Conservation (phyloP, 2,329 filamentous ascomycete genomes). For the Berkeleyomyces rouxiae region DNA sequence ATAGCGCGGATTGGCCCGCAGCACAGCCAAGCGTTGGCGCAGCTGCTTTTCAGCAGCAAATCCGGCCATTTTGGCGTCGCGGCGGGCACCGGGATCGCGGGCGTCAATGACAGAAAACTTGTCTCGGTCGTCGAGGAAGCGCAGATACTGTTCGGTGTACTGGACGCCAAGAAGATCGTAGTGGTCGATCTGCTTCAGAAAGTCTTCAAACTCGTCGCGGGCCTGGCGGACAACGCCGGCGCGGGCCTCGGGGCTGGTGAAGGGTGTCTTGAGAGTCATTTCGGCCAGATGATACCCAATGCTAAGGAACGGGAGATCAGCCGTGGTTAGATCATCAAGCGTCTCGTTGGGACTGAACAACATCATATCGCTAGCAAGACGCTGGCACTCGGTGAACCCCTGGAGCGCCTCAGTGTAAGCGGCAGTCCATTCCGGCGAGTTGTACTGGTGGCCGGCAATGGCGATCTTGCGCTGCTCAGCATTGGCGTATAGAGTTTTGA, state of each 20-base stretch:
- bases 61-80: slow-evolving; percentile 71
- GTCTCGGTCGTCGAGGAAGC: slow-evolving; percentile 55
- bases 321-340: slow-evolving; percentile 70
- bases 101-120: slow-evolving; percentile 56
- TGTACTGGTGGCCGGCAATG: slow-evolving; percentile 49
- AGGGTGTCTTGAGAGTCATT: slow-evolving; percentile 51
- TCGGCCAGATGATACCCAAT: slow-evolving; percentile 67
- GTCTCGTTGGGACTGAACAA: slow-evolving; percentile 86
- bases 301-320: slow-evolving; percentile 72
- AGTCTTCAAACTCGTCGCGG: slow-evolving; percentile 58
- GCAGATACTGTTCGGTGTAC: slow-evolving; percentile 53
- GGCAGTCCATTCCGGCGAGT: slow-evolving; percentile 47
- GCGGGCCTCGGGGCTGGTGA: slow-evolving; percentile 37
- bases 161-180: slow-evolving; percentile 54
- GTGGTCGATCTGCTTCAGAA: slow-evolving; percentile 57
- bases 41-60: slow-evolving; percentile 77
- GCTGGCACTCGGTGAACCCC: slow-evolving; percentile 56
- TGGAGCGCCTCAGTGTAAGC: slow-evolving; percentile 50
- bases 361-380: slow-evolving; percentile 51
- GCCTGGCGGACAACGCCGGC: slow-evolving; percentile 45
- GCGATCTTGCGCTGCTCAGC: slow-evolving; percentile 35
- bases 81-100: slow-evolving; percentile 44
- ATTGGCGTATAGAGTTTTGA: slow-evolving; percentile 32
- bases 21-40: slow-evolving; percentile 57
- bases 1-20: slow-evolving; percentile 31